Evolutionary conservation across 2,329 filamentous ascomycete genomes (phyloP), one percentile per base, ranked within the genome.

Genomic region (Myriosclerotinia curreyana): DNA sequence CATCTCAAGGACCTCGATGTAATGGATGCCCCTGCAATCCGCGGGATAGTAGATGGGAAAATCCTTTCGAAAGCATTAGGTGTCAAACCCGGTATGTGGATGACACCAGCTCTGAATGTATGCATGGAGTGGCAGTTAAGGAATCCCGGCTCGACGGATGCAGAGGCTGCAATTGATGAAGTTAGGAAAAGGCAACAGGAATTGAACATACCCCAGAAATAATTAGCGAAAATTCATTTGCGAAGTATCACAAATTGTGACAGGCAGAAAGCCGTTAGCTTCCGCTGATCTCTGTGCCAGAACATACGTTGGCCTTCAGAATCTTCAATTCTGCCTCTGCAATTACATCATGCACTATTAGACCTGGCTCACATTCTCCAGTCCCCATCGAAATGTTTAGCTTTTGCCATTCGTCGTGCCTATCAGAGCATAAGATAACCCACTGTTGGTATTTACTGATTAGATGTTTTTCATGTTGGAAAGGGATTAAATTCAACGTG

Each of bases 121-220:
- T 90, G 91, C 66, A 84, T 96, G 76, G 86, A 87, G 66, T 98
- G 93, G 92, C 95, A 98, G 76, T 82, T 98, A 60, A 83, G 91
- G 46, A 86, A 98, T 73, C 91, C 92, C 0, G 81, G 81, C 5
- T 80, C 79, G 64, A 84, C 81, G 4, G 88, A 93, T 66, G 76
- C 80, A 8, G 71, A 77, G 8, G 83, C 79, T 3, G 87, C 83
- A 1, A 77, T 92, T 61, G 81, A 86, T 54, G 84, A 87, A 71
- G 81, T 91, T 31, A 75, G 77, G 54, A 75, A 71, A 25, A 69
- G 65, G 31, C 67, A 66, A 49, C 62, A 66, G 28, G 72, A 74
- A 61, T 67, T 74, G 53, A 67, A 71, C 56, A 72, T 74, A 70
- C 71, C 72, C 49, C 49, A n/a, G 5, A 44, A 53, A 11, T 62